A percentile compares a stretch with the other conserved stretches of the same genome.
Conservation (phyloP, 2,329 filamentous ascomycete species). For the Pezicula neosporulosa region DNA sequence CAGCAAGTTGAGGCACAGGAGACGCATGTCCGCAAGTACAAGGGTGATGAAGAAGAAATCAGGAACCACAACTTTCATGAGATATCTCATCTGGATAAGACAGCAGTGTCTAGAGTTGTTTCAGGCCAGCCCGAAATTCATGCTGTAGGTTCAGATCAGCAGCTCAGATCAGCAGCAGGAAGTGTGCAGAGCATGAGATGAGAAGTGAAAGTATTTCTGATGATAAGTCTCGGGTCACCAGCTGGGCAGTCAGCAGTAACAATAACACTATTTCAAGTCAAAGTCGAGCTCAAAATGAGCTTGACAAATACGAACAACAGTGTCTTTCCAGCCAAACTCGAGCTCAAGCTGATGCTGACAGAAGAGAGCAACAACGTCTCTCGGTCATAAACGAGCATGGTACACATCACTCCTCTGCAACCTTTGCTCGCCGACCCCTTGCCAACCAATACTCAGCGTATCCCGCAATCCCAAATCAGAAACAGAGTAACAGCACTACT, state of each 20-base stretch:
- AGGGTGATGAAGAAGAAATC: constrained; percentile 17
- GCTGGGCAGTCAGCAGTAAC: constrained; percentile 60
- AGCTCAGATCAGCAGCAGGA: constrained; percentile 48
- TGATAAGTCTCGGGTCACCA: constrained; percentile 65
- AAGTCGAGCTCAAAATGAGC: constrained; percentile 5
- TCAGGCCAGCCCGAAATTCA: constrained; percentile 50
- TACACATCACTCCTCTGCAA: constrained; percentile 37
- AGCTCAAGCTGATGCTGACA: constrained; percentile 16
- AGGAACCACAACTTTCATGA: constrained; percentile 29
- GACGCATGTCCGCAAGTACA: constrained; percentile 24
- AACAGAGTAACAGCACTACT: constrained; percentile 9
- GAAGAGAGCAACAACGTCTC: constrained; percentile 54
- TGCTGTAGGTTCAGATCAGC: constrained; percentile 40
- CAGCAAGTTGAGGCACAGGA: constrained; percentile 48
- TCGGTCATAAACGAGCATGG: constrained; percentile 61
- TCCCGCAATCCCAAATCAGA: constrained; percentile 13
- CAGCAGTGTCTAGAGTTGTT: constrained; percentile 44
- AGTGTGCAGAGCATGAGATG: constrained; percentile 48
- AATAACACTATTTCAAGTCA: constrained; percentile 48
- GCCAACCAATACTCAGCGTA: constrained; percentile 24
- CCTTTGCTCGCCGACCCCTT: constrained; percentile 25
- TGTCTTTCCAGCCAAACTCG: constrained; percentile 38
- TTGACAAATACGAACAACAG: constrained; percentile 55
- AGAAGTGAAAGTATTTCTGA: constrained; percentile 38
- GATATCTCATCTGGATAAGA: constrained; percentile 34